A percentile compares a stretch with the other conserved stretches of the same genome.
phyloP scores from a whole-genome alignment of 495 filamentous ascomycete species.

The Hypoxylon cercidicola region DNA sequence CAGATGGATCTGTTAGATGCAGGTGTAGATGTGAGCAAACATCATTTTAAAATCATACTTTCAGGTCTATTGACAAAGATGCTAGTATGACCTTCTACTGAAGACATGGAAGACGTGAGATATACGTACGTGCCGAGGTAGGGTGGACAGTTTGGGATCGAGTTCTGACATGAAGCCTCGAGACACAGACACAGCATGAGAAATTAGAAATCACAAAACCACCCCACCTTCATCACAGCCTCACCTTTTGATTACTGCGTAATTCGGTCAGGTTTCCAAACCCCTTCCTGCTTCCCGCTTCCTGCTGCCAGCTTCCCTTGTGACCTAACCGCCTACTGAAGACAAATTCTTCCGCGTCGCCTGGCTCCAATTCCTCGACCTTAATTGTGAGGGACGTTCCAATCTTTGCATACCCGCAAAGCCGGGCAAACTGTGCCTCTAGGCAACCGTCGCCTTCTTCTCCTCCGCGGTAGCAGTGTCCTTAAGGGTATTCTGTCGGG shows the following conservation, averaged over 20 bases:
- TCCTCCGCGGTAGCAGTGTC: constrained; percentile 29
- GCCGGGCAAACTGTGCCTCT: constrained; percentile 22
- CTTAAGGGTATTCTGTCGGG: constrained; percentile 30
- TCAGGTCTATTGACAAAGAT: background rate
- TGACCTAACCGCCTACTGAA: background rate
- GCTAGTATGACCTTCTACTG: background rate
- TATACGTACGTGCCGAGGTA: background rate
- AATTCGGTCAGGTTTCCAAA: constrained; percentile 21
- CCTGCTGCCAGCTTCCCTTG: background rate
- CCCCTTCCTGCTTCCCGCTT: constrained; percentile 9
- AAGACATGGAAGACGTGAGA: background rate
- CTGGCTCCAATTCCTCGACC: constrained; percentile 5
- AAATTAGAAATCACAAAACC: constrained; percentile 25
- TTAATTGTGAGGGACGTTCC: constrained; percentile 4
- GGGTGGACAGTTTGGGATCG: background rate
- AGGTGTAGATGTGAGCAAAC: too few relatives aligned
- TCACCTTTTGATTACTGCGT: constrained; percentile 24
- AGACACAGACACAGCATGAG: background rate
- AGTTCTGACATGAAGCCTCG: background rate
- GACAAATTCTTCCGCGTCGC: background rate
- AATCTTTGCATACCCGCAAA: constrained; percentile 6
- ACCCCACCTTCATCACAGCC: constrained; percentile 18
- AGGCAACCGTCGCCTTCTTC: constrained; percentile 40
- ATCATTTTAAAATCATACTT: background rate
- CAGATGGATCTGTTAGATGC: background rate